These are phyloP conservation scores for Xylaria sp. DNA, from an alignment of 2,329 filamentous ascomycete genomes.

Conservation along the genomic window DNA sequence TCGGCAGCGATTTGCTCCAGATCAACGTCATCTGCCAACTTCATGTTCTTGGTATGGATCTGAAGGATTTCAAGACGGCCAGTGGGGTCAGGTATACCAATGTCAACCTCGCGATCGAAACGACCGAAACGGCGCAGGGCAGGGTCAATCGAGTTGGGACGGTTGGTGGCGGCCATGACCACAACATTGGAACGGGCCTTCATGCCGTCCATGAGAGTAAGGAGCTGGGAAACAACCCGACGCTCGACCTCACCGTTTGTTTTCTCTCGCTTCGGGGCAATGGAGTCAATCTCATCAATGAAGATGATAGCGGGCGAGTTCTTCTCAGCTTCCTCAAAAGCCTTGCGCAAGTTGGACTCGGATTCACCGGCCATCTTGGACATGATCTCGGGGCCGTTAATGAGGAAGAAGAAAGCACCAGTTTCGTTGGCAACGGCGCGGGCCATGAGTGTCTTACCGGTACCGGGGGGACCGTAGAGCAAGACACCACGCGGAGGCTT, in stretches of 20 bases:
- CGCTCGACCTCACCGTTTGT: slow-evolving; percentile 98
- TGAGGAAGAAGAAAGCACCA: slow-evolving; percentile 97
- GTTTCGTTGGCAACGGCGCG: slow-evolving; percentile 98
- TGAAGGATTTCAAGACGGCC: slow-evolving; percentile 97
- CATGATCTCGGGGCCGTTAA: slow-evolving; percentile 99
- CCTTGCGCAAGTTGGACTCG: slow-evolving; percentile 95
- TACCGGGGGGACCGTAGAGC: slow-evolving; percentile 94
- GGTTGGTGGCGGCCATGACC: slow-evolving; percentile 98
- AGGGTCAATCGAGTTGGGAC: slow-evolving; percentile 97
- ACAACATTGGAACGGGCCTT: slow-evolving; percentile 98
- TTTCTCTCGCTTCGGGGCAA: slow-evolving; percentile 99
- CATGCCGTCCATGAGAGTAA: slow-evolving; percentile 99
- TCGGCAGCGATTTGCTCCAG: slow-evolving; percentile 94
- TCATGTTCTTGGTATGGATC: slow-evolving; percentile 99
- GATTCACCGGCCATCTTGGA: slow-evolving; percentile 99
- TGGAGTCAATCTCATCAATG: slow-evolving; percentile 99
- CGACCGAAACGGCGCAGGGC: slow-evolving; percentile 96
- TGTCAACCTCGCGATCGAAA: slow-evolving; percentile 98
- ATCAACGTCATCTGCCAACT: slow-evolving; percentile 93
- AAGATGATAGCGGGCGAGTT: slow-evolving; percentile 99
- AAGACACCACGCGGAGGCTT: slow-evolving; percentile 98
- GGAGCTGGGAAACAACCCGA: slow-evolving; percentile 92
- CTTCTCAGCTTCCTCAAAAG: slow-evolving; percentile 99
- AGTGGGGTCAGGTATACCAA: slow-evolving; percentile 95
- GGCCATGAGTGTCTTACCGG: slow-evolving; percentile 98